Base-by-base conservation (phyloP, 495 filamentous ascomycete genomes). In the Recurvomyces mirabilis region DNA sequence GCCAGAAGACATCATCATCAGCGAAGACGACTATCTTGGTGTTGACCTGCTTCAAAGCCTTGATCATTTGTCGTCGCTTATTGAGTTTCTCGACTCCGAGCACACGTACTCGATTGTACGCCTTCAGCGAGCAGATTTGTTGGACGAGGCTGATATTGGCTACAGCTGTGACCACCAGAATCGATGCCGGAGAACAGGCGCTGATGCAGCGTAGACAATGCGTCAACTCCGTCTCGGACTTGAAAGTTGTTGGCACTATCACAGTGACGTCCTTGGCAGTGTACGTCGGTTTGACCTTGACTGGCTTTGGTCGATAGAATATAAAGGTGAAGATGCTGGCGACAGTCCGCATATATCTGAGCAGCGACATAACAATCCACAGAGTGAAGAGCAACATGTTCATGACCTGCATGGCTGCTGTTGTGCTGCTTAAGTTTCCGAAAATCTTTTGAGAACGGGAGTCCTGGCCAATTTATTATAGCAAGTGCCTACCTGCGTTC, bases 1-100 rank as follows among this genome's bases (percentile, higher is more conserved):
- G 57, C 55, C 52, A 58, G 21, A 51, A 22, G 20, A 52, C 46
- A 31, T 56, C 44, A 37, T 60, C 57, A 32, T 57, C 55, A 23
- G 42, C 42, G 42, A 58, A 41, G 41, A 60, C 45, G 13, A 40
- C 37, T 17, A 55, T 51, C 6, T 36, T n/a, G 12, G 52, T 43
- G n/a, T 43, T 24, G 34, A 50, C 42, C 12, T 41, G 14, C 15
- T 50, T 18, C 23, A 54, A 39, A 5, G 46, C 52, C n/a, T 26
- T 25, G 13, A 47, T 41, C 47, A 54, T 51, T 24, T 54, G 52
- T 6, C 11, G 9, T 1, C 47, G 41, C 37, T 54, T 54, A 37
- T 51, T 46, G 1, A 50, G 38, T 29, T 46, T 46, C 4, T 24
- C 14, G 30, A 50, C 46, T 3, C 42, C 46, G 7, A 54, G 38